Evolutionary conservation across 495 filamentous ascomycete species (phyloP).

Genomic region (Rusavskia elegans): DNA sequence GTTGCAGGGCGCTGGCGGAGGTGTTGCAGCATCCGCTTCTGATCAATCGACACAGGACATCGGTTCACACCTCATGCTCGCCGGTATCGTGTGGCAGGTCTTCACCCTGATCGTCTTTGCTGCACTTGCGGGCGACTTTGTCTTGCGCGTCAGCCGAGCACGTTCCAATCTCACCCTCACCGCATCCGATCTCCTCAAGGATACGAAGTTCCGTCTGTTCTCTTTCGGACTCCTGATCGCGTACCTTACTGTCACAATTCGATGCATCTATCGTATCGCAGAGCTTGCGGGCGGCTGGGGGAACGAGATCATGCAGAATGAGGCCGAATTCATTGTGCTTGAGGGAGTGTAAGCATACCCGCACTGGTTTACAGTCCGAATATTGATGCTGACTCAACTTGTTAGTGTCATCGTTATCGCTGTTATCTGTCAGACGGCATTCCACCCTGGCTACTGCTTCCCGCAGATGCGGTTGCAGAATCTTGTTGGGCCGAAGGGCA

Average conservation of each 20-base stretch:
- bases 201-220: slow-evolving; percentile 34
- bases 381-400: no score
- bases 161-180: slow-evolving; percentile 7
- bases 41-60: slow-evolving; percentile 15
- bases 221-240: slow-evolving; percentile 34
- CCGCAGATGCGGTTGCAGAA: slow-evolving; percentile 19
- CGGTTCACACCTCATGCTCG: slow-evolving; percentile 53
- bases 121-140: slow-evolving; percentile 7
- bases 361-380: no score
- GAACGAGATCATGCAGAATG: slow-evolving; percentile 48
- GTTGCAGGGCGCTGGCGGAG: slow-evolving; percentile 49
- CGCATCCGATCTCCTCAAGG: slow-evolving; percentile 18
- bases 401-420: slow-evolving; percentile 21
- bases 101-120: slow-evolving; percentile 43
- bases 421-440: slow-evolving; percentile 26
- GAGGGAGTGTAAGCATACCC: slow-evolving; percentile 32
- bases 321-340: slow-evolving; percentile 44
- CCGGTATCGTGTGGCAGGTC: slow-evolving; percentile 57
- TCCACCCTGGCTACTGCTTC: slow-evolving; percentile 34
- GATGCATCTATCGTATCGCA: slow-evolving; percentile 53
- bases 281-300: slow-evolving; percentile 59
- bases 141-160: not conserved
- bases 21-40: slow-evolving; percentile 35
- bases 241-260: slow-evolving; percentile 42
- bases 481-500: not conserved